Evolutionary conservation across 495 filamentous ascomycete genomes (phyloP).

Genomic region (Haplographium delicatum): DNA sequence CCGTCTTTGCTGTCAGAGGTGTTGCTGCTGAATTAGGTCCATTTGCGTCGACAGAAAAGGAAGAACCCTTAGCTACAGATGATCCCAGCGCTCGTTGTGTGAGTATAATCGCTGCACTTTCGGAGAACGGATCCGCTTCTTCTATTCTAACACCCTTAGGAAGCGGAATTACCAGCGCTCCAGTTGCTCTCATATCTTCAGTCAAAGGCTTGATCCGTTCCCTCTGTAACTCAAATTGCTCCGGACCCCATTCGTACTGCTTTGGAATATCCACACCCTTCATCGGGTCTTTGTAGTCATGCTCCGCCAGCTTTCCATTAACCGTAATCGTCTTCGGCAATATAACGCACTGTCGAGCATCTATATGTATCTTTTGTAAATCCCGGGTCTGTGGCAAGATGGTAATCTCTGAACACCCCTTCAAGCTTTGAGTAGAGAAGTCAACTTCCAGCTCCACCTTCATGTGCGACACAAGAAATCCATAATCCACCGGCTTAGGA

Average conservation of each 20-base stretch:
- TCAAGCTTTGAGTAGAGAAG: constrained; percentile 67
- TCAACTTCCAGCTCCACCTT: constrained; percentile 85
- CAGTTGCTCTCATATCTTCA: constrained; percentile 47
- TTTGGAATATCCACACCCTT: constrained; percentile 58
- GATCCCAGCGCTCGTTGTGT: constrained; percentile 25
- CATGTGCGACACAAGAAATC: constrained; percentile 69
- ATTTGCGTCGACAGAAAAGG: constrained; percentile 18
- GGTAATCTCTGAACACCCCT: constrained; percentile 74
- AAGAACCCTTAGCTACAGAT: constrained; percentile 9
- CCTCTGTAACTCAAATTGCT: constrained; percentile 73
- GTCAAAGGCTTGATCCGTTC: constrained; percentile 58
- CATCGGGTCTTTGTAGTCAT: constrained; percentile 73
- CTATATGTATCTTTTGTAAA: constrained; percentile 65
- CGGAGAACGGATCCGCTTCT: constrained; percentile 52
- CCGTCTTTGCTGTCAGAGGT: constrained; percentile 14
- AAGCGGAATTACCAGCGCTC: constrained; percentile 56
- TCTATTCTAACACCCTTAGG: constrained; percentile 65
- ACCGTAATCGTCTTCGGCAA: constrained; percentile 57
- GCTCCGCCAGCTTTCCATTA: constrained; percentile 52
- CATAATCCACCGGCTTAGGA: constrained; percentile 30
- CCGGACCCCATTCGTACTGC: constrained; percentile 45
- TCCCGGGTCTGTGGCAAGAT: constrained; percentile 64
- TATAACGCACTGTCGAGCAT: constrained; percentile 81
- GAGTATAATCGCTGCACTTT: constrained; percentile 44
- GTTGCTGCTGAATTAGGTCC: constrained; percentile 6